These are phyloP conservation scores for Corrigiola litoralis DNA, from an alignment of 179 eudicot species.

Conservation along the genomic window DNA sequence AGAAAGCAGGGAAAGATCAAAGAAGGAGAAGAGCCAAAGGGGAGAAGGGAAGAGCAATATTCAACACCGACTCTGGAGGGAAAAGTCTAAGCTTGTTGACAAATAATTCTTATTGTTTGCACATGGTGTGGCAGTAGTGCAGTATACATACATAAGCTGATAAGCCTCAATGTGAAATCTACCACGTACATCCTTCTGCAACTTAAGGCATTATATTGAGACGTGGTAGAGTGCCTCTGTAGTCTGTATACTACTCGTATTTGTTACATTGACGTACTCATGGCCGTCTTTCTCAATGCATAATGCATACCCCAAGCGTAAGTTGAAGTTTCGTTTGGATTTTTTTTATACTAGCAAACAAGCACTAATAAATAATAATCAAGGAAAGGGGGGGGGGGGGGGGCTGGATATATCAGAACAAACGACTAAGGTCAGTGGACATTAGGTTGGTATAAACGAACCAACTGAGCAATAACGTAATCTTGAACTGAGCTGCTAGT, in stretches of 20 bases:
- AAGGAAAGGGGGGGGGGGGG: no score
- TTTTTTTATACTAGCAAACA: background rate
- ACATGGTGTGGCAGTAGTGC: constrained; percentile 17
- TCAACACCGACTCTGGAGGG: background rate
- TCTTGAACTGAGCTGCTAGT: background rate
- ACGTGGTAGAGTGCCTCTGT: background rate
- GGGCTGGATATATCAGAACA: no score
- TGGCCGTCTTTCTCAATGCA: background rate
- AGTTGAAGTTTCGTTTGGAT: no score
- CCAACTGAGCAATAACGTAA: constrained; percentile 5
- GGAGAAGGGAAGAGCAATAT: background rate
- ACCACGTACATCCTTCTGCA: constrained; percentile 2
- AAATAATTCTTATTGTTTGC: constrained; percentile 2
- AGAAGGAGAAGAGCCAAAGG: background rate
- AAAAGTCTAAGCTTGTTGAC: background rate
- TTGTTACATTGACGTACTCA: background rate
- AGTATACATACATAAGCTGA: background rate
- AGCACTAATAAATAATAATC: background rate
- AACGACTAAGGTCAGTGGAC: no score
- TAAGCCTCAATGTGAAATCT: constrained; percentile 3
- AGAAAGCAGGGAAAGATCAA: no score
- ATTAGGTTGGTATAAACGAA: background rate
- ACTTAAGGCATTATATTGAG: background rate
- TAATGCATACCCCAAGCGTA: no score
- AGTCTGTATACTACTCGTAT: background rate